Conservation (phyloP, 495 filamentous ascomycete genomes). For the Xylaria acuta region DNA sequence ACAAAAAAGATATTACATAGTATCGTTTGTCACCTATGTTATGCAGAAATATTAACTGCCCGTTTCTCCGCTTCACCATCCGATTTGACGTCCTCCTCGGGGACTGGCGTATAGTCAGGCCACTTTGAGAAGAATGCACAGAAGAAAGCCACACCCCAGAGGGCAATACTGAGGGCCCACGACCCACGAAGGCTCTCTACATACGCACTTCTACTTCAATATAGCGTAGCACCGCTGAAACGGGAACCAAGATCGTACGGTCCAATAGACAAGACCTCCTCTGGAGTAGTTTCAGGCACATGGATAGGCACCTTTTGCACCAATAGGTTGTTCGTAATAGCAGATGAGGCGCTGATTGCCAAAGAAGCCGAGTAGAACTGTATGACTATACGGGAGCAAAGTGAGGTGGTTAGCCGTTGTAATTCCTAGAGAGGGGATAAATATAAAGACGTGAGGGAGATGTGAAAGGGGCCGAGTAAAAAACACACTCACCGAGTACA, state of each 20-base stretch:
- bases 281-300: slow-evolving; percentile 47
- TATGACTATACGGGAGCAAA: slow-evolving; percentile 36
- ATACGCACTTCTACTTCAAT: slow-evolving; percentile 48
- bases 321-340: slow-evolving; percentile 49
- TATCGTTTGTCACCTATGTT: background rate
- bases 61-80: background rate
- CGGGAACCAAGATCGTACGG: background rate
- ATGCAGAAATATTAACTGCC: background rate
- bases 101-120: slow-evolving; percentile 9
- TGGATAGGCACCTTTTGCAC: slow-evolving; percentile 39
- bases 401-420: too few species aligned
- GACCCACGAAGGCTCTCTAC: slow-evolving; percentile 51
- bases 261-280: background rate
- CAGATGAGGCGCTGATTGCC: slow-evolving; percentile 48
- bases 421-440: too few species aligned
- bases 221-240: background rate
- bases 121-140: slow-evolving; percentile 25
- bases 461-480: too few species aligned
- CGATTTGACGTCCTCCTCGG: background rate
- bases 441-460: too few species aligned
- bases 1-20: too few species aligned
- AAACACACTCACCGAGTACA: slow-evolving; percentile 17
- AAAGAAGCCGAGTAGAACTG: slow-evolving; percentile 52
- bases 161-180: slow-evolving; percentile 30
- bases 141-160: slow-evolving; percentile 19